phyloP scores from a whole-genome alignment of 495 filamentous ascomycete genomes.

The Cenococcum geophilum region DNA sequence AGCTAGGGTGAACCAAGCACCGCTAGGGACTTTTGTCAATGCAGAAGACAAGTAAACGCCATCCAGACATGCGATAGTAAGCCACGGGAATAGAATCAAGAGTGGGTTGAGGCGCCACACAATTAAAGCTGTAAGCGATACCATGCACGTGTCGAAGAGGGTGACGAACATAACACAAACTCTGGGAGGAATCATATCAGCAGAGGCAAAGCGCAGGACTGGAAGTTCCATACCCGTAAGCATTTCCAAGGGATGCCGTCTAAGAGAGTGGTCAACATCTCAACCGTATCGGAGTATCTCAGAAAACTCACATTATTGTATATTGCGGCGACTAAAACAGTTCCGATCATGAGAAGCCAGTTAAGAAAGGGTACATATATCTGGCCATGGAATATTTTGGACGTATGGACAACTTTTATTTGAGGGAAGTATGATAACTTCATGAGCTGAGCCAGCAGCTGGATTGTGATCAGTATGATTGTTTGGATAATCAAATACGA shows the following conservation, averaged over 20 bases:
- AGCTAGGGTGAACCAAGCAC: slow-evolving; percentile 68
- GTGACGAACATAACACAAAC: slow-evolving; percentile 72
- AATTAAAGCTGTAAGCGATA: slow-evolving; percentile 59
- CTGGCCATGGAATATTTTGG: slow-evolving; percentile 59
- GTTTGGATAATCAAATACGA: not conserved
- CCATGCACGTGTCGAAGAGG: slow-evolving; percentile 67
- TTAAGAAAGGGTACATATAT: slow-evolving; percentile 67
- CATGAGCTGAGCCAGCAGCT: slow-evolving; percentile 63
- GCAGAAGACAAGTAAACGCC: slow-evolving; percentile 61
- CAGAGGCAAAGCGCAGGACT: too few relatives aligned
- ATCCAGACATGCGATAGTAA: slow-evolving; percentile 57
- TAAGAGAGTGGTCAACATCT: too few relatives aligned
- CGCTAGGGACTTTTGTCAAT: slow-evolving; percentile 61
- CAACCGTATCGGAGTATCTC: too few relatives aligned
- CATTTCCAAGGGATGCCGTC: slow-evolving; percentile 48
- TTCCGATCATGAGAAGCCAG: slow-evolving; percentile 69
- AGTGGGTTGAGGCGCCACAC: slow-evolving; percentile 57
- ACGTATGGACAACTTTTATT: slow-evolving; percentile 62
- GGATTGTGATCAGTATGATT: not conserved
- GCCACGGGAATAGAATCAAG: slow-evolving; percentile 55
- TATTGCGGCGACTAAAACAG: slow-evolving; percentile 63
- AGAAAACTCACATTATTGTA: slow-evolving; percentile 50
- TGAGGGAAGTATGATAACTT: slow-evolving; percentile 69
- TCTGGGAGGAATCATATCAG: slow-evolving; percentile 8
- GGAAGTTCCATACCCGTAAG: slow-evolving; percentile 36